A percentile compares a stretch with the other conserved stretches of the same genome.
Evolutionary conservation across 1,139 yeast species (phyloP).

Genomic region (Candida buenavistaensis): DNA sequence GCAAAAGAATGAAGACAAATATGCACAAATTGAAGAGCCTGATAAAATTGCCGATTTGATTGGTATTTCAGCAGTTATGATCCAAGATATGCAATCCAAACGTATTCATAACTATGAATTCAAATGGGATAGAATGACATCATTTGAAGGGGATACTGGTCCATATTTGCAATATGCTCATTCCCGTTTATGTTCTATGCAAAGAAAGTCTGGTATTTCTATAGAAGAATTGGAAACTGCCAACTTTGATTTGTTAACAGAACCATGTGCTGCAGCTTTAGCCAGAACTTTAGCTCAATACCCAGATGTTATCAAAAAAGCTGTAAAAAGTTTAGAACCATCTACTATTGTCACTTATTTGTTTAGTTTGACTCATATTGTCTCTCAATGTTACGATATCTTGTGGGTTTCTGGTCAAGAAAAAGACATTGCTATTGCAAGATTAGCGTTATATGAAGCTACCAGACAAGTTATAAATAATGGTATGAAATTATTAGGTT

Average conservation of each 20-base stretch:
- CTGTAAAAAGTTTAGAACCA: slow-evolving; percentile 86
- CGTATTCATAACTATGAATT: slow-evolving; percentile 95
- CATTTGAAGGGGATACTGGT: slow-evolving; percentile 99
- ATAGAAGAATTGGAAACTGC: slow-evolving; percentile 55
- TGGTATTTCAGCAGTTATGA: slow-evolving; percentile 97
- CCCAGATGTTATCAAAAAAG: slow-evolving; percentile 87
- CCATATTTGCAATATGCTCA: slow-evolving; percentile 99
- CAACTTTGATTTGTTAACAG: slow-evolving; percentile 69
- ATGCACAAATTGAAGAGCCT: slow-evolving; percentile 92
- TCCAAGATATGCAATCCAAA: slow-evolving; percentile 98
- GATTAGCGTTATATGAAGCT: slow-evolving; percentile 88
- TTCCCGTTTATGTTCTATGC: slow-evolving; percentile 93
- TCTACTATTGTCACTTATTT: slow-evolving; percentile 92
- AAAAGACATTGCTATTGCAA: slow-evolving; percentile 81
- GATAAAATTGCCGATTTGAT: slow-evolving; percentile 93
- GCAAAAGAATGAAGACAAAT: slow-evolving; percentile 89
- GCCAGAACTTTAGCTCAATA: slow-evolving; percentile 83
- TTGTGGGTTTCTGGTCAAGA: slow-evolving; percentile 98
- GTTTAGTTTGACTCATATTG: slow-evolving; percentile 89
- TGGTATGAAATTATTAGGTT: slow-evolving; percentile 88
- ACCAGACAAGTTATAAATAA: slow-evolving; percentile 89
- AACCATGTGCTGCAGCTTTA: slow-evolving; percentile 72
- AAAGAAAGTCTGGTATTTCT: slow-evolving; percentile 70
- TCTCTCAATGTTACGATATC: slow-evolving; percentile 91
- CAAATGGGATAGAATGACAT: slow-evolving; percentile 97